A percentile compares a stretch with the other conserved stretches of the same genome.
These are phyloP conservation scores for Verticillium longisporum DNA, from an alignment of 2,329 filamentous ascomycete species.

Conservation along the genomic window DNA sequence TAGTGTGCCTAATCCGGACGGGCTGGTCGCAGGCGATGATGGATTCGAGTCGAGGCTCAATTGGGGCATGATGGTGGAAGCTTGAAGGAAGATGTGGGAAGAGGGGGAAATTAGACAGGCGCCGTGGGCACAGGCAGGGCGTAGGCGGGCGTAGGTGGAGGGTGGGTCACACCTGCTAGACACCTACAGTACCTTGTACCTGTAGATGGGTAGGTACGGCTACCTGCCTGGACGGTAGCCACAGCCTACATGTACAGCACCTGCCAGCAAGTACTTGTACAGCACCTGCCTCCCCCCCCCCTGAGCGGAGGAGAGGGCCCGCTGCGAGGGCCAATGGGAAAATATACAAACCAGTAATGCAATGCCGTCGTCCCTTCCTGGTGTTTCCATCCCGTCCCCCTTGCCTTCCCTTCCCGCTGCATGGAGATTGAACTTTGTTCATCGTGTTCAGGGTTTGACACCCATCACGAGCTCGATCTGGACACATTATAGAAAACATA, in stretches of 20 bases:
- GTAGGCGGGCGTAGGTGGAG: background rate
- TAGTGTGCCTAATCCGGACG: background rate
- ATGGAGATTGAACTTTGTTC: background rate
- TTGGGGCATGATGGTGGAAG: background rate
- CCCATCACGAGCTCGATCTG: background rate
- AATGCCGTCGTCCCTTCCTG: background rate
- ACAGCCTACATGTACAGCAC: no score
- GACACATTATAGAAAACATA: background rate
- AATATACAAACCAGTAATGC: background rate
- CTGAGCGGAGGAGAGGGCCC: background rate
- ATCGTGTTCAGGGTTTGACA: background rate
- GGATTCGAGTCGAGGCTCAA: background rate
- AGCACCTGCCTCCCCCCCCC: no score
- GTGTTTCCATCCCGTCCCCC: background rate
- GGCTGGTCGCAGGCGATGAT: background rate
- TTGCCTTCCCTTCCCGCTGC: background rate
- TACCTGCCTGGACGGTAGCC: no score
- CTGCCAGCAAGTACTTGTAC: no score
- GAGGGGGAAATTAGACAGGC: background rate
- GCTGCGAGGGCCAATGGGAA: background rate
- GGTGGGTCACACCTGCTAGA: background rate
- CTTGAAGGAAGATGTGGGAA: background rate
- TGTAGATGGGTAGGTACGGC: no score
- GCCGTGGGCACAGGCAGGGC: background rate
- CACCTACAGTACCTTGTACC: no score